A percentile compares a stretch with the other conserved stretches of the same genome.
Evolutionary conservation across 73 alveolate species (phyloP).

Genomic region (Stentor coeruleus): DNA sequence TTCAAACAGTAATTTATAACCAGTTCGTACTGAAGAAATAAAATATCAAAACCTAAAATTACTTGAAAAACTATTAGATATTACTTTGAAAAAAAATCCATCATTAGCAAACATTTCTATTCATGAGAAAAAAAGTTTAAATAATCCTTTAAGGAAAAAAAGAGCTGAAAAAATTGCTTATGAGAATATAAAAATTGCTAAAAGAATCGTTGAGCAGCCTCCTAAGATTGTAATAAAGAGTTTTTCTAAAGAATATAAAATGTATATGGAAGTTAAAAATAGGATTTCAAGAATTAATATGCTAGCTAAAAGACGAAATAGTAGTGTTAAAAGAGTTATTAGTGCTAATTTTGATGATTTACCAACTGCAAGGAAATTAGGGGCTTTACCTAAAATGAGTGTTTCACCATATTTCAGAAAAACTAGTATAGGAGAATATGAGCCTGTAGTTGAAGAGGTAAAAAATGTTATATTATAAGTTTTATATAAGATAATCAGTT

Average conservation of each 20-base stretch:
- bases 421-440: no score
- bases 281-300: neutral
- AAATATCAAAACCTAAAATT: neutral
- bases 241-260: neutral
- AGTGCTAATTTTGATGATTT: no score
- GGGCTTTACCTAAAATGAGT: no score
- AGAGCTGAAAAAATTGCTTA: neutral
- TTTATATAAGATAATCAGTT: no score
- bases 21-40: neutral
- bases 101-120: neutral
- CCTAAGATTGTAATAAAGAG: neutral
- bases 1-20: neutral
- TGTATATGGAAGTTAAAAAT: neutral
- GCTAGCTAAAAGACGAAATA: neutral
- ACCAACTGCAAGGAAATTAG: no score
- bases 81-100: neutral
- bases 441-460: no score
- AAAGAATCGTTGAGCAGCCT: neutral
- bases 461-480: no score
- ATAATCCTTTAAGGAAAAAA: neutral
- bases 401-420: no score
- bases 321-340: neutral
- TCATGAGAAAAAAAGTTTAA: neutral
- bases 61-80: neutral
- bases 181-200: neutral